A percentile compares a stretch with the other conserved stretches of the same genome.
phyloP scores from a whole-genome alignment of 148 eudicot genomes.

The Heliamphora exappendiculata region DNA sequence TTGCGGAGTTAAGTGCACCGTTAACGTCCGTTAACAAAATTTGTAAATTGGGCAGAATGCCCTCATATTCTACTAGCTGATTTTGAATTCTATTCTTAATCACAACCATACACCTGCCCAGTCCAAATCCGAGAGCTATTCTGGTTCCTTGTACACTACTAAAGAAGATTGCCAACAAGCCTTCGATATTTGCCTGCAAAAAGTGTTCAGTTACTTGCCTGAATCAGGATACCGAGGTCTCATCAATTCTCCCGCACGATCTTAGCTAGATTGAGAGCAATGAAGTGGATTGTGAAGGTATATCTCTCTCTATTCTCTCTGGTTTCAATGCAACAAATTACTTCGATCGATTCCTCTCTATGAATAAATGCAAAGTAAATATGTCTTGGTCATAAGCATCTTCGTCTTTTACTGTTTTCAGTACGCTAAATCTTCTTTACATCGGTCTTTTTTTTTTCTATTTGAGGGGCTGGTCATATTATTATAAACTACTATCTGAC shows the following conservation, averaged over 20 bases:
- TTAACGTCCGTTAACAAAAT: no score
- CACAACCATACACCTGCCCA: no score
- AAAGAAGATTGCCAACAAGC: slow-evolving; percentile 24
- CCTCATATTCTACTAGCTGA: no score
- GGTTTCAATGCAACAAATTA: slow-evolving; percentile 31
- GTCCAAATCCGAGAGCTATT: no score
- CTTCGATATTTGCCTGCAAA: slow-evolving; percentile 13
- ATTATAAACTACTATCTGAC: not conserved
- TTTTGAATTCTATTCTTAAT: no score
- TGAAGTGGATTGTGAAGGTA: slow-evolving; percentile 40
- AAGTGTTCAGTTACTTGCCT: slow-evolving; percentile 28
- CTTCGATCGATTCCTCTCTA: slow-evolving; percentile 35
- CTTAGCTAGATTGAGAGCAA: slow-evolving; percentile 17
- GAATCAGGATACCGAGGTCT: slow-evolving; percentile 10
- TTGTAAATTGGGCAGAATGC: no score
- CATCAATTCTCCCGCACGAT: slow-evolving; percentile 11
- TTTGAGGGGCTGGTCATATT: not conserved
- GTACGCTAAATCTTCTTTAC: no score
- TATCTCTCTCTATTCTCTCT: slow-evolving; percentile 9
- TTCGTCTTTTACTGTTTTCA: not conserved
- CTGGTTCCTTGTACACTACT: not conserved
- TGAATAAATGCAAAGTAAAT: slow-evolving; percentile 26
- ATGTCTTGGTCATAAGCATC: not conserved
- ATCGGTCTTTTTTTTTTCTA: not conserved
- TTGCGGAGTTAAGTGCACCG: no score